These are phyloP conservation scores for Tetrahymena malaccensis DNA, from an alignment of 73 alveolate genomes.

Conservation along the genomic window DNA sequence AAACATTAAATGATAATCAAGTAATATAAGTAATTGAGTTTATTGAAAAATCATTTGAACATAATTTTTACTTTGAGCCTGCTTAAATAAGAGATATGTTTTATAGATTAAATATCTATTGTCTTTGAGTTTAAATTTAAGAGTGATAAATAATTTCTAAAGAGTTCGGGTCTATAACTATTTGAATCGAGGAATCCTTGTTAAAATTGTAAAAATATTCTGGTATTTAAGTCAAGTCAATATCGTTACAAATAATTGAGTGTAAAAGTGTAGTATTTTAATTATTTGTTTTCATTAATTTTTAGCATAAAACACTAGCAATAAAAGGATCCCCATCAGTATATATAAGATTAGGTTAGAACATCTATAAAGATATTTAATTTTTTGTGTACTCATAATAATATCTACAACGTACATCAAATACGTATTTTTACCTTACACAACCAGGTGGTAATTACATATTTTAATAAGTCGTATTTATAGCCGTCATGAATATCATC, in stretches of 20 bases:
- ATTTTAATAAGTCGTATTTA: neutral
- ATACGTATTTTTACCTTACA: neutral
- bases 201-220: neutral
- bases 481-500: neutral
- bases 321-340: neutral
- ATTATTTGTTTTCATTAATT: neutral
- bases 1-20: too few species aligned
- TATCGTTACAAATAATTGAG: neutral
- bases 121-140: neutral
- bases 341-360: neutral
- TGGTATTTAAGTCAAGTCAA: neutral
- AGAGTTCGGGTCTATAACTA: neutral
- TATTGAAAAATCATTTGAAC: neutral
- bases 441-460: neutral
- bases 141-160: neutral
- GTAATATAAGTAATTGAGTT: too few species aligned
- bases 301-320: neutral
- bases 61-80: neutral
- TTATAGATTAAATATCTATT: neutral
- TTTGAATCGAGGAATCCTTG: neutral
- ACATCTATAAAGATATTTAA: neutral
- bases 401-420: neutral
- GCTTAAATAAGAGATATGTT: neutral
- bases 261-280: neutral
- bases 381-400: neutral